Conservation (phyloP, 73 alveolate species). For the Paramecium biaurelia region DNA sequence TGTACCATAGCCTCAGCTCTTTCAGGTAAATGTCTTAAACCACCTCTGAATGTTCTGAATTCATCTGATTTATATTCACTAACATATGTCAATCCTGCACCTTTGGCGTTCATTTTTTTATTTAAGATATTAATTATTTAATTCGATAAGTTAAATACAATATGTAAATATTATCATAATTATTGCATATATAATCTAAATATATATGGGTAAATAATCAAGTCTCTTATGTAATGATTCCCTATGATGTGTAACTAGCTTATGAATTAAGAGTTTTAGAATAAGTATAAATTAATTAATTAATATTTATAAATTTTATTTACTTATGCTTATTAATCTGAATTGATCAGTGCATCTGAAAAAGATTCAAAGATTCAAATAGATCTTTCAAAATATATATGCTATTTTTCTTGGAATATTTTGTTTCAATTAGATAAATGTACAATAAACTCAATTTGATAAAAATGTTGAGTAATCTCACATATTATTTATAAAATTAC, state of each 20-base stretch:
- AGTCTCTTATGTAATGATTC: not conserved
- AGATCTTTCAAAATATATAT: not conserved
- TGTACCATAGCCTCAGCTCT: not conserved
- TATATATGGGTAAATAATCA: not conserved
- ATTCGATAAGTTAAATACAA: not conserved
- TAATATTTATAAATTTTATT: not conserved
- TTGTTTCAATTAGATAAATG: not conserved
- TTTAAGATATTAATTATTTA: not conserved
- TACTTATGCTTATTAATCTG: not conserved
- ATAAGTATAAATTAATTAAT: not conserved
- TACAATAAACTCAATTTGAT: not conserved
- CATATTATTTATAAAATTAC: not conserved
- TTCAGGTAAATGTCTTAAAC: slow-evolving; percentile 62
- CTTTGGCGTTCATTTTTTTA: slow-evolving; percentile 39
- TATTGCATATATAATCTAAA: not conserved
- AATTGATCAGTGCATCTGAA: not conserved
- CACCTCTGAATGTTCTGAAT: slow-evolving; percentile 65
- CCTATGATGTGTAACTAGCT: not conserved
- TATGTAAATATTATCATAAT: not conserved
- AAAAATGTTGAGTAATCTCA: not conserved
- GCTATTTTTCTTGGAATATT: not conserved
- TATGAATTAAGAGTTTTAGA: not conserved
- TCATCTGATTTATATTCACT: slow-evolving; percentile 63
- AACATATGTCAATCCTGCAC: slow-evolving; percentile 29
- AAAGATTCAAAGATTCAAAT: not conserved